Evolutionary conservation across 106 monocot genomes (phyloP), one percentile per base, ranked within the genome.

Genomic region (Posidonia australis): DNA sequence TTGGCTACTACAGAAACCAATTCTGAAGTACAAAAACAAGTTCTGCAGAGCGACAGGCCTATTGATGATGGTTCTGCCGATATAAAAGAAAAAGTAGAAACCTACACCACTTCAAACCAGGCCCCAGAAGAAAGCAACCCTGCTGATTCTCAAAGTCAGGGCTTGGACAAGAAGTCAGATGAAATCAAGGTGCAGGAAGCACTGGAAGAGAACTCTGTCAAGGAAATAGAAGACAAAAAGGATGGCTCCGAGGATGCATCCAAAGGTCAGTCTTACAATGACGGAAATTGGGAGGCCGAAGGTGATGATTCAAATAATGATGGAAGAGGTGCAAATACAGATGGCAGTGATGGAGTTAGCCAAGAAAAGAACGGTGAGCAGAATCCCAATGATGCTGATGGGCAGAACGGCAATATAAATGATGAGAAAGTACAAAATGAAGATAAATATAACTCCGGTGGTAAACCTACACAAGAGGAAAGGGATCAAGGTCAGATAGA

Each of bases 31-130:
- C 73, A 74, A 42, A 48, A 84, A 13, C 44, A 72, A 27, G 70
- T 63, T 66, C 13, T 58, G 19, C 57, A 72, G 26, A 71, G 64
- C 27, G 69, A 74, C 46, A 62, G 47, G 64, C 52, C 53, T 28
- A 68, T 71, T 69, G 80, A 72, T 62, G 80, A 77, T 53, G 73
- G 53, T 47, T 72, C 74, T 1, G 72, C 59, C 17, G 81, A 80
- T 72, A 44, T 64, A 31, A 25, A 29, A 55, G 74, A 79, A 41
- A 67, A 66, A 42, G 67, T 21, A 10, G 78, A 75, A 64, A 45
- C 19, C 44, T 12, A n/a, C 5, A 24, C 4, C 12, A 27, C 13
- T 43, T 57, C 41, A 42, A 62, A 66, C 21, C n/a, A 44, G 1
- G 11, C 46, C 55, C 32, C 1, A 30, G 72, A 63, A 64, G 72